These are phyloP conservation scores for Botrytis deweyae DNA, from an alignment of 2,329 filamentous ascomycete genomes.

Conservation along the genomic window DNA sequence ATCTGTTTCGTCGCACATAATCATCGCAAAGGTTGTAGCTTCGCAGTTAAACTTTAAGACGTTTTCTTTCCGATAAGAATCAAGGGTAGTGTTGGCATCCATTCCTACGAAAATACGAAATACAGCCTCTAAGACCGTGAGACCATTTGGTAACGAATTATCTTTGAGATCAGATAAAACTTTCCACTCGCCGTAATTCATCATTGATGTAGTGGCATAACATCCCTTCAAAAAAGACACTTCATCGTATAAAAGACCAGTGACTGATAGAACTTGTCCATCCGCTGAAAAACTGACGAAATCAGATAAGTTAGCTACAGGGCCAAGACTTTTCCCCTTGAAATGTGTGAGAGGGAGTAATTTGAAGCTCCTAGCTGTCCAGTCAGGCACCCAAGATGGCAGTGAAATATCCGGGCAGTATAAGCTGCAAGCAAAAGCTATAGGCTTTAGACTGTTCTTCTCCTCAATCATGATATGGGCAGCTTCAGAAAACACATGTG, in stretches of 20 bases:
- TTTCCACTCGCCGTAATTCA: too few species aligned
- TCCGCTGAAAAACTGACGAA: background rate
- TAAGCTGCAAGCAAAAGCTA: background rate
- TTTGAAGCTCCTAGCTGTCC: too few species aligned
- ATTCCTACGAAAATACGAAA: background rate
- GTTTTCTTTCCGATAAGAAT: background rate
- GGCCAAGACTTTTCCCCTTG: too few species aligned
- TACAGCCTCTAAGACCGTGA: accelerated
- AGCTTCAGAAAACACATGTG: background rate
- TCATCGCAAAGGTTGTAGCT: background rate
- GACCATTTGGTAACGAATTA: background rate
- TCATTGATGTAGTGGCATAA: too few species aligned
- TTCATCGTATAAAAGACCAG: background rate
- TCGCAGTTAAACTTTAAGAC: accelerated
- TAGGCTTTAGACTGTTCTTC: background rate
- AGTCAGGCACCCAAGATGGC: background rate
- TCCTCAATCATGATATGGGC: background rate
- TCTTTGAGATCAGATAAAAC: too few species aligned
- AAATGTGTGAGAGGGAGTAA: too few species aligned
- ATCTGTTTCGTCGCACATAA: too few species aligned
- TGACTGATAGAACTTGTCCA: background rate
- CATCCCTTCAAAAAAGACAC: background rate
- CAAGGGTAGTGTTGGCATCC: accelerated
- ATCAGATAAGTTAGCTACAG: background rate
- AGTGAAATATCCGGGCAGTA: background rate